These are phyloP conservation scores for Geotrichum candidum DNA, from an alignment of 1,139 yeast species.

Conservation along the genomic window DNA sequence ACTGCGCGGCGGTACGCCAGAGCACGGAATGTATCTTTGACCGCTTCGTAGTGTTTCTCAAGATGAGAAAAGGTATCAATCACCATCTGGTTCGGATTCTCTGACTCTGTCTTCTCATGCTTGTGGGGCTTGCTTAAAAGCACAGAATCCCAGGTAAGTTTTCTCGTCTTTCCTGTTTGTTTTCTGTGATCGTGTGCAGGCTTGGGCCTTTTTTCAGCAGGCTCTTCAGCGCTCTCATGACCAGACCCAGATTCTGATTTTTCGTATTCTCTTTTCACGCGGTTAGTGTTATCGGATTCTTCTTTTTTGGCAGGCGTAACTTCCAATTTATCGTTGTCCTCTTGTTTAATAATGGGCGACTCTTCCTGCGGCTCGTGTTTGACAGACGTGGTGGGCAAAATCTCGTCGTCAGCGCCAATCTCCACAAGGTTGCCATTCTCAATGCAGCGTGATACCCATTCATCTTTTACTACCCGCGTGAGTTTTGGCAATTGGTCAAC, in stretches of 20 bases:
- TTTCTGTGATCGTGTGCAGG: background rate
- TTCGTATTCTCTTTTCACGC: background rate
- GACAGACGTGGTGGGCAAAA: background rate
- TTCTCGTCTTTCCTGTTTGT: background rate
- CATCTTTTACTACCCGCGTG: constrained; percentile 27
- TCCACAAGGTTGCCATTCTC: constrained; percentile 20
- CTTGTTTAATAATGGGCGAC: background rate
- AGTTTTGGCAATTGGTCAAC: constrained; percentile 7
- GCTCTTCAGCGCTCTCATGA: constrained; percentile 18
- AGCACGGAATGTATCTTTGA: constrained; percentile 39
- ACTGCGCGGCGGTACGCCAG: constrained; percentile 48
- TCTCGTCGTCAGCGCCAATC: background rate
- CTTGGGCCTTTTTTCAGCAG: constrained; percentile 21
- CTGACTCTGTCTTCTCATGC: background rate
- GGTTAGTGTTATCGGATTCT: background rate
- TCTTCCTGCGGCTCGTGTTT: background rate
- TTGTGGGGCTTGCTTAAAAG: background rate
- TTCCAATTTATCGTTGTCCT: background rate
- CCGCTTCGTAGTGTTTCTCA: constrained; percentile 30
- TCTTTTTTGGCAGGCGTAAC: background rate
- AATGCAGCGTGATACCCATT: constrained; percentile 40
- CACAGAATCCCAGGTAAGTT: background rate
- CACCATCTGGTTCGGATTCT: constrained; percentile 28
- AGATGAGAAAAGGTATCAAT: constrained; percentile 22
- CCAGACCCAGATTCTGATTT: background rate